Percentiles rank a stretch among this genome's conserved stretches.
These are phyloP conservation scores for Exidia glandulosa DNA, from an alignment of 768 basidiomycete species.

Conservation along the genomic window DNA sequence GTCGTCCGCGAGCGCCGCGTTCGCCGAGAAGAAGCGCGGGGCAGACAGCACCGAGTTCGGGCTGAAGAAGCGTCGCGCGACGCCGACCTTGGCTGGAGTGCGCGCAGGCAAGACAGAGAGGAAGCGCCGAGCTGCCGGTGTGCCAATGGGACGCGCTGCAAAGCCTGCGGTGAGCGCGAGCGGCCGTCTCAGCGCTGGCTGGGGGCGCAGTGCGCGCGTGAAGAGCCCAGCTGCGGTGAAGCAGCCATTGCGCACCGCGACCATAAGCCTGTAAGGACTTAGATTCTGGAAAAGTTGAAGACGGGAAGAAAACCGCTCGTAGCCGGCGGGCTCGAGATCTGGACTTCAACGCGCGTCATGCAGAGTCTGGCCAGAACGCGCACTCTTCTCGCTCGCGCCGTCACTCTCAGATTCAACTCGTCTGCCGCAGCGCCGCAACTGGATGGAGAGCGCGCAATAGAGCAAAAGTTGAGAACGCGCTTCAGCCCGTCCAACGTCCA, in stretches of 20 bases:
- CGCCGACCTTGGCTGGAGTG: background rate
- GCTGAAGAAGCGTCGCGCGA: slow-evolving; percentile 2
- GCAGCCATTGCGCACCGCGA: background rate
- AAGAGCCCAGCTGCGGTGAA: background rate
- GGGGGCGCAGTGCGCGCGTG: background rate
- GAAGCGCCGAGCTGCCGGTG: background rate
- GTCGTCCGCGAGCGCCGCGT: slow-evolving; percentile 10
- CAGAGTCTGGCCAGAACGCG: background rate
- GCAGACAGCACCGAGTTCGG: slow-evolving; percentile 8
- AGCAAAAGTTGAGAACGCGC: slow-evolving; percentile 55
- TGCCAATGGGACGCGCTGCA: background rate
- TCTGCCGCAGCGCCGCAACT: slow-evolving; percentile 12
- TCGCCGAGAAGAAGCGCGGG: slow-evolving; percentile 31
- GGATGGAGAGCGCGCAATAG: slow-evolving; percentile 60
- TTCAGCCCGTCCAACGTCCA: slow-evolving; percentile 74
- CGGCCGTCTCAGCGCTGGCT: background rate
- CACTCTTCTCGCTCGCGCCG: background rate
- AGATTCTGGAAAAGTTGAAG: background rate
- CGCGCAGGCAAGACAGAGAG: background rate
- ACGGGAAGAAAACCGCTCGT: background rate
- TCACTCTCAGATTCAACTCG: background rate
- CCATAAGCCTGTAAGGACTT: background rate
- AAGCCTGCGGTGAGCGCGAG: background rate
- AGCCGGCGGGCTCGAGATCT: background rate
- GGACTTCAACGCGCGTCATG: no score